Evolutionary conservation across 768 basidiomycete species (phyloP), one percentile per base, ranked within the genome.

Genomic region (Serpula lacrymans): DNA sequence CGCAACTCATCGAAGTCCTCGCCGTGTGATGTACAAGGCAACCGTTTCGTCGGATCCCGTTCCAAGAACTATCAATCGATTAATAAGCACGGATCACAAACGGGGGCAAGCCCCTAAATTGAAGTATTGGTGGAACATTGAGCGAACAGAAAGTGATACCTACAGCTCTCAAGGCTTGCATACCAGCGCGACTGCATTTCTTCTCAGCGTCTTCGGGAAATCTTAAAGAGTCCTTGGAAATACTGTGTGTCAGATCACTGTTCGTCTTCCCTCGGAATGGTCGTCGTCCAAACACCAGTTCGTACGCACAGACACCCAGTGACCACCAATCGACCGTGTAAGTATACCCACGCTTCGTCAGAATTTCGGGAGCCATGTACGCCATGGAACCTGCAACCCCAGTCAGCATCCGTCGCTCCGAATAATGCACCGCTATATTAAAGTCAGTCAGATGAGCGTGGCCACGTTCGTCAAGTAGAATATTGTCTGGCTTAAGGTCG

Each of bases 351-450:
- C 88, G 82, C 63, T 96, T 96, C 32, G 81, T 72, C 29, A 99
- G 70, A 33, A 99, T 95, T 59, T 87, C 83, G 2, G 84, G 85
- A 29, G 86, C 94, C 95, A 99, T 99, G 61, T 99, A 99, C 3
- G 95, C 95, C 94, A 98, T 95, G 37, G 91, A 95, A 7, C 95
- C 95, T 17, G 95, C 95, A 0, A 99, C 88, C 17, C 93, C 92
- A 10, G 88, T 93, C 18, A 87, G 63, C 24, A 92, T 66, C 43
- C 85, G 78, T 41, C 88, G 77, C 42, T 96, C 92, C 4, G 84
- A 81, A 58, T 88, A 98, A 62, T 99, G 95, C 6, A 98, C 92
- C 12, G 95, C 95, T 43, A 99, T 99, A 61, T 99, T 99, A 66
- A 99, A 96, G 60, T 99, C 95, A 0, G 87, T 98, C 47, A 99